These are phyloP conservation scores for Uronychia binucleata DNA, from an alignment of 73 alveolate genomes.

Conservation along the genomic window DNA sequence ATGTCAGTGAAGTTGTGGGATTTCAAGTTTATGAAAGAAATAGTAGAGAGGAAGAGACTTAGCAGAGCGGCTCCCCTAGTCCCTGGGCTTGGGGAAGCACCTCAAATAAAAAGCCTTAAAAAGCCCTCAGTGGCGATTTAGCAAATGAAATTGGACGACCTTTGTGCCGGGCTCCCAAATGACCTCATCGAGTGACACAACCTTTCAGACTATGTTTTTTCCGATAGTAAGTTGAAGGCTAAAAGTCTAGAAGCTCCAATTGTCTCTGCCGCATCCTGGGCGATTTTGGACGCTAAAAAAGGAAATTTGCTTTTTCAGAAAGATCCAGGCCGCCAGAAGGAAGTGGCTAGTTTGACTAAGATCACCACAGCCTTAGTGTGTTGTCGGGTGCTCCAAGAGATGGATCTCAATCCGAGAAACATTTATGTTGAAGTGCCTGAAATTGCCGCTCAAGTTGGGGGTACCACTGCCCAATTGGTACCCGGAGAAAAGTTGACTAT, in stretches of 20 bases:
- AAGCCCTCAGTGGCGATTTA: background rate
- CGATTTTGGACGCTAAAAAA: conserved; percentile 36
- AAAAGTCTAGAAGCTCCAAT: conserved; percentile 13
- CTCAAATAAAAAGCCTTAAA: background rate
- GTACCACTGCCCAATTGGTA: conserved; percentile 71
- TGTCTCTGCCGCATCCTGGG: conserved; percentile 61
- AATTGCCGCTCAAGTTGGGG: conserved; percentile 65
- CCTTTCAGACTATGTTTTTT: background rate
- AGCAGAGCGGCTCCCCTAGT: background rate
- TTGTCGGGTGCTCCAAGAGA: conserved; percentile 36
- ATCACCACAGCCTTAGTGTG: conserved; percentile 66
- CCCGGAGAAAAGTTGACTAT: conserved; percentile 55
- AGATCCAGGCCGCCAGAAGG: conserved; percentile 40
- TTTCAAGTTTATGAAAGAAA: background rate
- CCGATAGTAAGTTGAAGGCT: background rate
- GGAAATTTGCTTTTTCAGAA: conserved; percentile 31
- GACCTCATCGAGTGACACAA: background rate
- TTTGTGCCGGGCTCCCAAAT: background rate
- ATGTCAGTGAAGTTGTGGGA: background rate
- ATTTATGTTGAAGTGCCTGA: conserved; percentile 56
- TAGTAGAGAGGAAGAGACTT: background rate
- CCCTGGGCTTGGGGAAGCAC: background rate
- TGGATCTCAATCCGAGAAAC: conserved; percentile 41
- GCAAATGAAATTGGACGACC: background rate
- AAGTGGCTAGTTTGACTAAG: conserved; percentile 80